A percentile compares a stretch with the other conserved stretches of the same genome.
Evolutionary conservation across 2,329 filamentous ascomycete species (phyloP).

Genomic region (Biscogniauxia sp.): DNA sequence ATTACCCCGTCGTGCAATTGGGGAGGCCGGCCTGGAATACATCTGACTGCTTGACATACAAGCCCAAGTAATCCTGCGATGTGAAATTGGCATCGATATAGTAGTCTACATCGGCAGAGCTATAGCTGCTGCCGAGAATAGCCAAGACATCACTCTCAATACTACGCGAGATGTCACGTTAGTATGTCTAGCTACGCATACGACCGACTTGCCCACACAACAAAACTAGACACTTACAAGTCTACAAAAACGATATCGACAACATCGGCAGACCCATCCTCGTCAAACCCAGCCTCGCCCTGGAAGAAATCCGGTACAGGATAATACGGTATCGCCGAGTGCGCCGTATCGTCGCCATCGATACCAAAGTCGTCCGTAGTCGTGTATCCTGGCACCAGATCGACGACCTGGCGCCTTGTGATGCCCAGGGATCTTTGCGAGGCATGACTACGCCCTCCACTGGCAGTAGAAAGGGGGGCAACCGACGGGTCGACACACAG

Average conservation of each 20-base stretch:
- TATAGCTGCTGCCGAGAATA: slow-evolving; percentile 37
- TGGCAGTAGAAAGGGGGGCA: slow-evolving; percentile 12
- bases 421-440: slow-evolving; percentile 33
- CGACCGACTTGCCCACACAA: background rate
- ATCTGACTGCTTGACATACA: slow-evolving; percentile 36
- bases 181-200: background rate
- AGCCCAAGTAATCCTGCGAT: slow-evolving; percentile 39
- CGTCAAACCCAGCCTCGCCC: slow-evolving; percentile 46
- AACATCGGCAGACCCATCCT: slow-evolving; percentile 40
- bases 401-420: slow-evolving; percentile 47
- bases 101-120: slow-evolving; percentile 34
- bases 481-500: slow-evolving; percentile 47
- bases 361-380: slow-evolving; percentile 57
- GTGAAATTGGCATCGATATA: slow-evolving; percentile 41
- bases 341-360: slow-evolving; percentile 55
- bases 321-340: slow-evolving; percentile 46
- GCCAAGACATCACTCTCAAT: slow-evolving; percentile 38
- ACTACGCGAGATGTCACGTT: slow-evolving; percentile 20
- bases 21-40: slow-evolving; percentile 36
- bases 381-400: slow-evolving; percentile 48
- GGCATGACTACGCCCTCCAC: slow-evolving; percentile 9
- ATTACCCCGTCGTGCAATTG: slow-evolving; percentile 32
- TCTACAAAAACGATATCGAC: slow-evolving; percentile 56
- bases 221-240: slow-evolving; percentile 36
- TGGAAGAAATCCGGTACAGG: slow-evolving; percentile 49